A percentile compares a stretch with the other conserved stretches of the same genome.
Conservation (phyloP, 2,329 filamentous ascomycete species). For the Claviceps digitariae region DNA sequence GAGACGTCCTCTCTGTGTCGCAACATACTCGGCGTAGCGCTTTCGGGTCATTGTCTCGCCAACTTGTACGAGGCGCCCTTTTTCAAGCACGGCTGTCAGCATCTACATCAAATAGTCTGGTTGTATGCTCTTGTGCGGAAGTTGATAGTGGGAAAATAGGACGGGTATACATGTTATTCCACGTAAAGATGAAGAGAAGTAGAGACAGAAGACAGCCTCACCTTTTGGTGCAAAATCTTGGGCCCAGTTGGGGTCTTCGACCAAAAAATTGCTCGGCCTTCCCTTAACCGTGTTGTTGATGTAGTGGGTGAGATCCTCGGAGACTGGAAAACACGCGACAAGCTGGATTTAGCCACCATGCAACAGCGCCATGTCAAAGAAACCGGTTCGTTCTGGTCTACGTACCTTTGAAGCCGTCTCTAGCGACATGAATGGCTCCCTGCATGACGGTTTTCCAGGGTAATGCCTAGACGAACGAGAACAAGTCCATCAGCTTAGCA, state of each 20-base stretch:
- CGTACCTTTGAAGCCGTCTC: slow-evolving; percentile 50
- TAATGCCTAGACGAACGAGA: slow-evolving; percentile 26
- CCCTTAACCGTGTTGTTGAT: slow-evolving; percentile 40
- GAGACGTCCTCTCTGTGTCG: background rate
- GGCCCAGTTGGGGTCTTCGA: slow-evolving; percentile 66
- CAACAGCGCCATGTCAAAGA: background rate
- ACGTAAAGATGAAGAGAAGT: background rate
- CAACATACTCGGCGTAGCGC: slow-evolving; percentile 50
- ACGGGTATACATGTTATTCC: no score
- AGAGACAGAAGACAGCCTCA: slow-evolving; percentile 7
- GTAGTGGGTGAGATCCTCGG: slow-evolving; percentile 59
- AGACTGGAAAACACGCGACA: slow-evolving; percentile 30
- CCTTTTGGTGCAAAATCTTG: slow-evolving; percentile 78
- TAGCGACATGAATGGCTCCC: slow-evolving; percentile 61
- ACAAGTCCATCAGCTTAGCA: background rate
- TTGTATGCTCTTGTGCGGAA: background rate
- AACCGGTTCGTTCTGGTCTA: background rate
- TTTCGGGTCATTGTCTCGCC: slow-evolving; percentile 71
- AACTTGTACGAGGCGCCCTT: slow-evolving; percentile 49
- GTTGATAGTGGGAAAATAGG: background rate
- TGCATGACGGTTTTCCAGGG: slow-evolving; percentile 59
- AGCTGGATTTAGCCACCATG: background rate
- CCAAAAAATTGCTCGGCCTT: slow-evolving; percentile 44
- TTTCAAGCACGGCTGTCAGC: background rate
- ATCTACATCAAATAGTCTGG: background rate